Evolutionary conservation across 768 basidiomycete species (phyloP), one percentile per base, ranked within the genome.

Genomic region (Chiua virens): DNA sequence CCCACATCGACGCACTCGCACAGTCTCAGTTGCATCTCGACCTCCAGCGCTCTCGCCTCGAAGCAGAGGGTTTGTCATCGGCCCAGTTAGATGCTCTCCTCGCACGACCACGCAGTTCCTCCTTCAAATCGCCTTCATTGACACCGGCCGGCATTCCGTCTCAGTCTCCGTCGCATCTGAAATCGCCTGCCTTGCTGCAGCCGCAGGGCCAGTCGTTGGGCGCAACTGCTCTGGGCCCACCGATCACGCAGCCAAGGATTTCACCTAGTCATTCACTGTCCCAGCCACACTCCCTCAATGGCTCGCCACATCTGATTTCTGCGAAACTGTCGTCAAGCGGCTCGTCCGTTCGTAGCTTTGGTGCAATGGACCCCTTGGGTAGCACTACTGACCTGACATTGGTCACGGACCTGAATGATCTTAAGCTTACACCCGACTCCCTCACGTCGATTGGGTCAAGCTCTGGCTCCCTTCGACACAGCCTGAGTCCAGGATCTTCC

Each of bases 51-150:
- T 55, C 60, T 45, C 62, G 67, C 38, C 50, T 67, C 1, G 65
- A 65, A 50, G 53, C 45, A 1, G 68, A 70, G 17, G 52, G 63
- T 20, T 39, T 63, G 17, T 44, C 69, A 4, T 36, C 69, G 36
- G 43, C 51, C 21, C 67, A 69, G 22, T 42, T 71, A 25, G 67
- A 71, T 34, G 57, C 66, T 34, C 53, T 66, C 3, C 56, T 67
- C 18, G 49, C 51, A 18, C 69, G 59, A 40, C 50, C 57, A 13
- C 57, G 46, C 11, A 57, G 60, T 17, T 52, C 66, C 35, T 62
- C 62, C 8, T 59, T 68, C 20, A 64, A 52, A 37, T 69, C 66
- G 1, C 50, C 62, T 39, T 59, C 66, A 28, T 34, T 65, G 32
- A 48, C 52, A 18, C 46, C 63, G 14, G 45, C 63, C 3, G 17